Conservation (phyloP, 441 rosid species). For the Iberis amara region DNA sequence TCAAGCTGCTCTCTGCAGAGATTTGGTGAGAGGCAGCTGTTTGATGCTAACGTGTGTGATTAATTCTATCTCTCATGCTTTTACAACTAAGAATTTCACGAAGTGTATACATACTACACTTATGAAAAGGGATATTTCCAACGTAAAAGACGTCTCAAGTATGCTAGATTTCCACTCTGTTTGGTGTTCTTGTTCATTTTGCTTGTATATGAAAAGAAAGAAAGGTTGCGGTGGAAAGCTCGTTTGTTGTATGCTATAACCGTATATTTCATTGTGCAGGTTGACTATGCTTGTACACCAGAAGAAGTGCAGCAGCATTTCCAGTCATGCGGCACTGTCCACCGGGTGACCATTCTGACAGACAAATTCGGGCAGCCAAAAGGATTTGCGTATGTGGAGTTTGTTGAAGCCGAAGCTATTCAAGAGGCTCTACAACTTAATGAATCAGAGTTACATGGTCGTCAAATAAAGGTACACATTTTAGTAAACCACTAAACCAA, state of each 20-base stretch:
- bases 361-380: slow-evolving; percentile 85
- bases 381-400: slow-evolving; percentile 84
- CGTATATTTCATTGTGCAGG: slow-evolving; percentile 29
- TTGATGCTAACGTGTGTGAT: too few species aligned
- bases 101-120: too few species aligned
- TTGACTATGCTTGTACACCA: slow-evolving; percentile 75
- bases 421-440: slow-evolving; percentile 62
- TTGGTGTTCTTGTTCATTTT: neutral
- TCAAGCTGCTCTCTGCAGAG: too few species aligned
- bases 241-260: neutral
- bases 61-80: too few species aligned
- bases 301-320: slow-evolving; percentile 87
- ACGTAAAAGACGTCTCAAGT: too few species aligned
- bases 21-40: too few species aligned
- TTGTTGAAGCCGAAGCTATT: slow-evolving; percentile 70
- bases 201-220: slow-evolving; percentile 6
- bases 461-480: slow-evolving; percentile 55
- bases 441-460: slow-evolving; percentile 77
- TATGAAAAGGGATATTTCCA: too few species aligned
- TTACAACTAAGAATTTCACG: too few species aligned
- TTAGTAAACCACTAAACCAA: too few species aligned
- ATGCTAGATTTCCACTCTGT: neutral
- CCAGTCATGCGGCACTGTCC: slow-evolving; percentile 77
- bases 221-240: neutral
- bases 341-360: slow-evolving; percentile 71